Evolutionary conservation across 495 filamentous ascomycete species (phyloP).

Genomic region (Durotheca rogersii): DNA sequence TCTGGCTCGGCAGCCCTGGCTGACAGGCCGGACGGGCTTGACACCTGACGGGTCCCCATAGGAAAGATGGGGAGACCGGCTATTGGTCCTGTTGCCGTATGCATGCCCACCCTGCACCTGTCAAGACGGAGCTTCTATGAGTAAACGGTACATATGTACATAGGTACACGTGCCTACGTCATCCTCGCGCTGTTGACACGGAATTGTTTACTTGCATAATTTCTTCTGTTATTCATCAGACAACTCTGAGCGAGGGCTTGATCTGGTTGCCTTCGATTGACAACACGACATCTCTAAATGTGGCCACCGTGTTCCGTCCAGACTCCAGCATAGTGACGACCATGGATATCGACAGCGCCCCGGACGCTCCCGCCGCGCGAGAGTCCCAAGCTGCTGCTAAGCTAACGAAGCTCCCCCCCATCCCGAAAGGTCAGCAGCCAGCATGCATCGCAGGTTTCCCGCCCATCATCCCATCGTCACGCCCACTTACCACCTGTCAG

Average conservation of each 20-base stretch:
- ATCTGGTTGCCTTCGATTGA: not conserved
- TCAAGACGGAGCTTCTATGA: too few relatives aligned
- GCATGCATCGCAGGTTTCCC: too few relatives aligned
- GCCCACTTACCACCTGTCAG: constrained; percentile 60
- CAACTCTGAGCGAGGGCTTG: constrained; percentile 17
- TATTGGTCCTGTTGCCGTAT: too few relatives aligned
- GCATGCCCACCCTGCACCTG: too few relatives aligned
- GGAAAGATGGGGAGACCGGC: too few relatives aligned
- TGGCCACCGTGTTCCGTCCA: not conserved
- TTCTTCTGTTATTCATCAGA: constrained; percentile 5
- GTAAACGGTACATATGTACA: too few relatives aligned
- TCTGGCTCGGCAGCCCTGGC: too few relatives aligned
- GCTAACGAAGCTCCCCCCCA: constrained; percentile 45
- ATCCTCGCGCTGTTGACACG: too few relatives aligned
- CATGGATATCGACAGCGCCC: constrained; percentile 12
- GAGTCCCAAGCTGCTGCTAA: constrained; percentile 12
- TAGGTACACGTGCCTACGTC: too few relatives aligned
- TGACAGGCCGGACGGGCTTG: too few relatives aligned
- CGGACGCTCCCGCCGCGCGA: constrained; percentile 11
- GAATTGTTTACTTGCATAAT: constrained; percentile 3
- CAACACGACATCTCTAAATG: not conserved
- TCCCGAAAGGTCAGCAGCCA: constrained; percentile 53
- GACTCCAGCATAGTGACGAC: not conserved
- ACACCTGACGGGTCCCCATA: too few relatives aligned
- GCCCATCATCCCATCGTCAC: too few relatives aligned